Evolutionary conservation across 768 basidiomycete species (phyloP), one percentile per base, ranked within the genome.

Genomic region (Leucosporidium creatinivorum): DNA sequence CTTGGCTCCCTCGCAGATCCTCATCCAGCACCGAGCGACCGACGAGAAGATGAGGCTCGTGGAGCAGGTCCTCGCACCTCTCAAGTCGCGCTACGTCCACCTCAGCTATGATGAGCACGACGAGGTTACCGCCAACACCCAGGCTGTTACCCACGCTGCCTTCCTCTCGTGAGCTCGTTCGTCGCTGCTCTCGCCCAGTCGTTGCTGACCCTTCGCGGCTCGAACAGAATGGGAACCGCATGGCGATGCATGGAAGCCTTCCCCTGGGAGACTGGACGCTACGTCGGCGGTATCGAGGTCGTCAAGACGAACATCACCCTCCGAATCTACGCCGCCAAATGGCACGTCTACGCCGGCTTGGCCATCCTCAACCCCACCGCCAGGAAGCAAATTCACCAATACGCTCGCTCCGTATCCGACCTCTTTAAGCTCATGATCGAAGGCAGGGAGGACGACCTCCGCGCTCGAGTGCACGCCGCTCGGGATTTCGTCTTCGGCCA

Each of bases 321-420:
- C 25, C 90, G 96, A 0, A 98, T 99, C 75, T 99, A 97, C 79
- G 58, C 91, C 54, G 96, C 93, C 78, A 88, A 92, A 68, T 99
- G 93, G 93, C 94, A 99, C 79, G 94, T 99, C 76, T 99, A 99
- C 77, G 94, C 94, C 19, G 94, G 96, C 2, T 84, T 99, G n/a
- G 94, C 94, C 1, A 91, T 98, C 77, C 84, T 99, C 69, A 98
- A 99, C 78, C 94, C 96, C 7, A 86, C 84, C 17, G 96, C 96
- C 0, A 84, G 84, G 51, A 78, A 82, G 1, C 94, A 97, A 77
- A 97, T 99, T 71, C 84, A 96, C 73, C 91, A 94, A 72, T 99
- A 87, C 76, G 87, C 94, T 4, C 84, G 84, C 66, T 88, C 87
- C 74, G 85, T 86, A 12, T 89, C 89, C 3, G 92, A 91, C 65